A percentile compares a stretch with the other conserved stretches of the same genome.
These are phyloP conservation scores for Pistacia atlantica DNA, from an alignment of 345 rosid species.

Conservation along the genomic window DNA sequence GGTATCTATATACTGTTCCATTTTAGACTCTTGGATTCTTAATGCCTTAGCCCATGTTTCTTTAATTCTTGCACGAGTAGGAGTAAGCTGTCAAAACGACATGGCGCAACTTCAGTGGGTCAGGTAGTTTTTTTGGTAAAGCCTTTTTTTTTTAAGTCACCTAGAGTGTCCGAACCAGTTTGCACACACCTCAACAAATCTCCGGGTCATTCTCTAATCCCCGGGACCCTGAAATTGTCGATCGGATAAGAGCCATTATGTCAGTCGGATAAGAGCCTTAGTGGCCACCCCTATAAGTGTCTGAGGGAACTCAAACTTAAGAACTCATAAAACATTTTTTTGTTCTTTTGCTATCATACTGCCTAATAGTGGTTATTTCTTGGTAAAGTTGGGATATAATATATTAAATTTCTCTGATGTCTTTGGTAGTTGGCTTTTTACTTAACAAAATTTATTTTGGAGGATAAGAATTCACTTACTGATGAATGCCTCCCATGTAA, in stretches of 20 bases:
- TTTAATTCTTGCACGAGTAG: slow-evolving; percentile 89
- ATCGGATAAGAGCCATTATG: no score
- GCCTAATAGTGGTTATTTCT: neutral
- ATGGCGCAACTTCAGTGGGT: slow-evolving; percentile 96
- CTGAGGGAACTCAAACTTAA: no score
- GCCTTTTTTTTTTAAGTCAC: no score
- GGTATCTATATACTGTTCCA: slow-evolving; percentile 20
- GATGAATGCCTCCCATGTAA: slow-evolving; percentile 3
- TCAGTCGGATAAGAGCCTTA: no score
- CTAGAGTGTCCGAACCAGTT: no score
- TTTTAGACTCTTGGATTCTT: slow-evolving; percentile 82
- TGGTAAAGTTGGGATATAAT: slow-evolving; percentile 1
- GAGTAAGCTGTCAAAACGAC: slow-evolving; percentile 92
- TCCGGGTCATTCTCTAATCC: no score
- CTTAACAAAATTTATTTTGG: neutral
- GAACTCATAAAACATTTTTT: no score
- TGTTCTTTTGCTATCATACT: no score
- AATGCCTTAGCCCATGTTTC: slow-evolving; percentile 96
- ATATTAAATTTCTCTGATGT: slow-evolving; percentile 13
- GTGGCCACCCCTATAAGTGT: no score
- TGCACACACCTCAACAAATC: no score
- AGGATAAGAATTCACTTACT: neutral
- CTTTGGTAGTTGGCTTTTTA: neutral
- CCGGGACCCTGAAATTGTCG: no score
- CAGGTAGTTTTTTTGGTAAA: slow-evolving; percentile 43